phyloP scores from a whole-genome alignment of 805 yeast genomes.

The Candida nitratophila region DNA sequence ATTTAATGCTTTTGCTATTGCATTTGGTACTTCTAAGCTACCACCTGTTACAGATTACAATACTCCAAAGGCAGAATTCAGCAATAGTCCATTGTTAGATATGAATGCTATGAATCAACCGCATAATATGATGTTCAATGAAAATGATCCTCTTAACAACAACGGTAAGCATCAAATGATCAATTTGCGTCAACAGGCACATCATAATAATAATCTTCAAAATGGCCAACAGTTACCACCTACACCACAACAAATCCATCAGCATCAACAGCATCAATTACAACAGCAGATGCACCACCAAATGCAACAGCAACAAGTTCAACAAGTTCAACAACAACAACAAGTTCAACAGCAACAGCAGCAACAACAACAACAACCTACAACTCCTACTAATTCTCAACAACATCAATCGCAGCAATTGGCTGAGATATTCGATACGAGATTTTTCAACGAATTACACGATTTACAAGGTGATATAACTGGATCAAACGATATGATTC shows the following conservation, averaged over 20 bases:
- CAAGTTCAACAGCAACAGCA: conserved; percentile 7
- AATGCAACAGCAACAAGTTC: background rate
- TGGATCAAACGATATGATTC: conserved; percentile 8
- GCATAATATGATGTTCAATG: background rate
- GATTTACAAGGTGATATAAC: conserved; percentile 15
- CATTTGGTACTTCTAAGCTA: conserved; percentile 28
- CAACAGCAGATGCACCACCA: conserved; percentile 1
- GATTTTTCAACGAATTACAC: conserved; percentile 24
- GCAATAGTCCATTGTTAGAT: background rate
- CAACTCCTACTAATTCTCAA: background rate
- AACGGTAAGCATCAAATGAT: background rate
- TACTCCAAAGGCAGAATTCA: background rate
- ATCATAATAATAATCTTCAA: background rate
- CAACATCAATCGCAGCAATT: conserved; percentile 2
- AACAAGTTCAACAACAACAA: background rate
- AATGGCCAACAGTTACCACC: background rate
- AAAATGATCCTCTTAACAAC: background rate
- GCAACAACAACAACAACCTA: conserved; percentile 5
- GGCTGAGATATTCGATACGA: conserved; percentile 26
- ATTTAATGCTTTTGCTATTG: conserved; percentile 25
- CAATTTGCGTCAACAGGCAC: conserved; percentile 1
- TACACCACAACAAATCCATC: conserved; percentile 1
- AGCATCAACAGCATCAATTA: background rate
- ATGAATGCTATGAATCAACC: background rate
- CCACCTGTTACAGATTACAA: conserved; percentile 28